phyloP scores from a whole-genome alignment of 208 protist species.

The Sergeia podlipaevii region DNA sequence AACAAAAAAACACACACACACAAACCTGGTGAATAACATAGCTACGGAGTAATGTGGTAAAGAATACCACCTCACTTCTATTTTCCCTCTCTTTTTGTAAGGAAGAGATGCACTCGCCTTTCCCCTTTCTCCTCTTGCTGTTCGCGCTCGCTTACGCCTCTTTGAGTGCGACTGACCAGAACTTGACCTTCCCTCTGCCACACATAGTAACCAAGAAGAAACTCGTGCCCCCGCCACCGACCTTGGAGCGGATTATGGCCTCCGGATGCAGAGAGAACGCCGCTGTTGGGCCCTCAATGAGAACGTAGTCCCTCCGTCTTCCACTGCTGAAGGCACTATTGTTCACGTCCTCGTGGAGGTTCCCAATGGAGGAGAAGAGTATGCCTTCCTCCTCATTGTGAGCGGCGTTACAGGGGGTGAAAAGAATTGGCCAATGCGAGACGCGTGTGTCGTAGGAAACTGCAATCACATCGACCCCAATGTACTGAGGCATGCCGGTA shows the following conservation, averaged over 20 bases:
- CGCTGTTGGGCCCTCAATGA: conserved; percentile 36
- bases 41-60: too few species aligned
- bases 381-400: background rate
- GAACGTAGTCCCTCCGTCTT: conserved; percentile 13
- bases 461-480: conserved; percentile 45
- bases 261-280: conserved; percentile 52
- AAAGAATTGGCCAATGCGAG: conserved; percentile 80
- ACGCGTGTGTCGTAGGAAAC: conserved; percentile 67
- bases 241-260: conserved; percentile 28
- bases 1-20: too few species aligned
- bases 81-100: too few species aligned
- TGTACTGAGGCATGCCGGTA: conserved; percentile 39
- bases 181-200: conserved; percentile 66
- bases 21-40: too few species aligned
- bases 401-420: conserved; percentile 5
- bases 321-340: background rate
- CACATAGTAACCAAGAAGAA: conserved; percentile 70
- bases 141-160: too few species aligned
- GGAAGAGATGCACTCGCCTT: too few species aligned
- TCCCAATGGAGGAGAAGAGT: conserved; percentile 2
- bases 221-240: conserved; percentile 59
- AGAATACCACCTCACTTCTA: too few species aligned
- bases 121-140: too few species aligned
- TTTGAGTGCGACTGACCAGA: conserved; percentile 75
- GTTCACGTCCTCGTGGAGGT: background rate